A percentile compares a stretch with the other conserved stretches of the same genome.
These are phyloP conservation scores for Fraxinus quadrangulata DNA, from an alignment of 257 asterid genomes.

Conservation along the genomic window DNA sequence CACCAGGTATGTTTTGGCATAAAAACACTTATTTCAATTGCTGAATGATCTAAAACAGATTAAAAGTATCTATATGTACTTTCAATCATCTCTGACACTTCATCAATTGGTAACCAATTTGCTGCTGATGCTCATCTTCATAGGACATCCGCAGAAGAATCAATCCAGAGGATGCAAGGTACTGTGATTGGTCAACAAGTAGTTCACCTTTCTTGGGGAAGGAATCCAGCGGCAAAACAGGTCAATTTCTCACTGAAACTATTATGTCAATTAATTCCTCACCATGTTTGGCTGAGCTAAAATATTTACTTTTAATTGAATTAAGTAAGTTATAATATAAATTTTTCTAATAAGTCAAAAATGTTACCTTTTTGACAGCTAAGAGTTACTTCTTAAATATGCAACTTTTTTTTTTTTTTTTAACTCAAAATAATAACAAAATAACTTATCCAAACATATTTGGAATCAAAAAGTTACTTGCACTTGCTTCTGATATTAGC, in stretches of 20 bases:
- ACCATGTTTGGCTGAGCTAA: not conserved
- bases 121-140: constrained; percentile 21
- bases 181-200: constrained; percentile 83
- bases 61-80: constrained; percentile 1
- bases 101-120: constrained; percentile 18
- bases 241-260: constrained; percentile 35
- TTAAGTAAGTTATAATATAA: not conserved
- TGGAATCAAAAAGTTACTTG: not conserved
- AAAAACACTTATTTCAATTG: constrained; percentile 9
- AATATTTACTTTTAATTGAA: not conserved
- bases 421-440: not conserved
- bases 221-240: constrained; percentile 83
- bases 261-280: constrained; percentile 11
- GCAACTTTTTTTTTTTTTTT: not conserved
- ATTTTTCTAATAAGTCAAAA: not conserved
- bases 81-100: not conserved
- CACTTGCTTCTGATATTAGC: not conserved
- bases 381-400: not conserved
- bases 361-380: not conserved
- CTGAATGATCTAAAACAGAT: constrained; percentile 18
- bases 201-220: constrained; percentile 94
- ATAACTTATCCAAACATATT: not conserved
- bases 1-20: constrained; percentile 50
- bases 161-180: constrained; percentile 95
- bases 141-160: constrained; percentile 89